Evolutionary conservation across 768 basidiomycete species (phyloP).

Genomic region (Termitomyces sp.): DNA sequence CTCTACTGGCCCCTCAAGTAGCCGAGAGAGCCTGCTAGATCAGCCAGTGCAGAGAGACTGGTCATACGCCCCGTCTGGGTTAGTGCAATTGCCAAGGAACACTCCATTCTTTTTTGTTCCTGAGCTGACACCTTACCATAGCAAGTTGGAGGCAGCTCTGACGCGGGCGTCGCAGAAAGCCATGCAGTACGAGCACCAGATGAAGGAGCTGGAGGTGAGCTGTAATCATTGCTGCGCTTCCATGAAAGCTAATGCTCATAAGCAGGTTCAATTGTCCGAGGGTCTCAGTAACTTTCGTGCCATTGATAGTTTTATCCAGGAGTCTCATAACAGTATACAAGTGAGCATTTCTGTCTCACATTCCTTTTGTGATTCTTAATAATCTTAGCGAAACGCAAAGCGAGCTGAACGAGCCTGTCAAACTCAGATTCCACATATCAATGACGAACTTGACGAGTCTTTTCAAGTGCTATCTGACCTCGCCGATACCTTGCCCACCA

Average conservation of each 20-base stretch:
- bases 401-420: constrained; percentile 55
- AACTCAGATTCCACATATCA: constrained; percentile 58
- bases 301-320: constrained; percentile 64
- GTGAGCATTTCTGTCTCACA: constrained; percentile 27
- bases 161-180: constrained; percentile 43
- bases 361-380: background rate
- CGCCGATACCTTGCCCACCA: constrained; percentile 52
- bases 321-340: constrained; percentile 55
- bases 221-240: background rate
- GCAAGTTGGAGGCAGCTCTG: constrained; percentile 42
- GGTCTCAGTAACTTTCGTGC: constrained; percentile 71
- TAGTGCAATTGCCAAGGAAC: constrained; percentile 1
- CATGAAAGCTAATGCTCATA: background rate
- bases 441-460: constrained; percentile 55
- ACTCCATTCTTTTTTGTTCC: constrained; percentile 1
- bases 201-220: constrained; percentile 58
- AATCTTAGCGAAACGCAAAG: constrained; percentile 46
- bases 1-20: background rate
- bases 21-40: constrained; percentile 6
- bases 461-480: constrained; percentile 53
- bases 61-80: constrained; percentile 19
- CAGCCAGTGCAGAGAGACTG: constrained; percentile 8
- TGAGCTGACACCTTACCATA: constrained; percentile 15
- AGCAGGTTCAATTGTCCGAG: constrained; percentile 59
- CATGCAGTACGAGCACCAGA: constrained; percentile 44